phyloP scores from a whole-genome alignment of 495 filamentous ascomycete genomes.

The Astrothelium subdiscretum region DNA sequence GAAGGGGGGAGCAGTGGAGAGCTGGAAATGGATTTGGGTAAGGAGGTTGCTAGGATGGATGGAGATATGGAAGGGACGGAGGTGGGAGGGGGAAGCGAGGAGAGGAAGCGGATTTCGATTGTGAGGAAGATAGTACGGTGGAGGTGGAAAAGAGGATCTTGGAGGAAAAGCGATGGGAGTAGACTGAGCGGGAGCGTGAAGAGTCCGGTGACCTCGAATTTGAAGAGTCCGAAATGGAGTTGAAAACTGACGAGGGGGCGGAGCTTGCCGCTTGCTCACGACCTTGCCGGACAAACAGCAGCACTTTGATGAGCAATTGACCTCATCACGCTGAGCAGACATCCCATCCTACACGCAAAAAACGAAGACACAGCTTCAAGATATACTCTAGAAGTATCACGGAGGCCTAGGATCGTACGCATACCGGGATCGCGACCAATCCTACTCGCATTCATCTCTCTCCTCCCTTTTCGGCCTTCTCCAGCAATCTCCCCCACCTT shows the following conservation, averaged over 20 bases:
- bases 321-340: too few relatives aligned
- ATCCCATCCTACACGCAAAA: background rate
- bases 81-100: conserved; percentile 2
- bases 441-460: background rate
- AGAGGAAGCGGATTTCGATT: conserved; percentile 1
- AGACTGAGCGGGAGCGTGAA: conserved; percentile 1
- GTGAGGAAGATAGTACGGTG: conserved; percentile 3
- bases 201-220: background rate
- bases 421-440: too few relatives aligned
- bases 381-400: too few relatives aligned
- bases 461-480: background rate
- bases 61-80: conserved; percentile 4
- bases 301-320: background rate
- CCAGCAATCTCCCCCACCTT: background rate
- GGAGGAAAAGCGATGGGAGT: conserved; percentile 4
- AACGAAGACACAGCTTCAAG: background rate
- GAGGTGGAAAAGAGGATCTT: conserved; percentile 10
- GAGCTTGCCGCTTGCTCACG: background rate
- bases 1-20: conserved; percentile 17
- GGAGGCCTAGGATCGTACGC: too few relatives aligned
- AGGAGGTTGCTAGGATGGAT: background rate
- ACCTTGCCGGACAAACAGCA: background rate
- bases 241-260: background rate
- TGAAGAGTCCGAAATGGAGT: background rate
- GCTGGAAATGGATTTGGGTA: conserved; percentile 9